phyloP scores from a whole-genome alignment of 164 flowering plant species.

The Nymphaea thermarum region DNA sequence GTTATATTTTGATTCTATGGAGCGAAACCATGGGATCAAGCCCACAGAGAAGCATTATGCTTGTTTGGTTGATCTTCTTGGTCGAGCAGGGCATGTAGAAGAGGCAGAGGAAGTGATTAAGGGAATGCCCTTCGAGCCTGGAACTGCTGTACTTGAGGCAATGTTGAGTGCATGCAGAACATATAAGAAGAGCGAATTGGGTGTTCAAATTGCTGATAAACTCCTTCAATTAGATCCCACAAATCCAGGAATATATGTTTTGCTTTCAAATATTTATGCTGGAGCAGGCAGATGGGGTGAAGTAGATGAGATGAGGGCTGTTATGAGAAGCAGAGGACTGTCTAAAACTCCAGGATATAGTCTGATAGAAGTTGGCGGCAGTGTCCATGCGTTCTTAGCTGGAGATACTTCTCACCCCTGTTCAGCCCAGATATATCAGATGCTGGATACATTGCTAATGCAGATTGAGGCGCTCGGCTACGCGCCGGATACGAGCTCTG shows the following conservation, averaged over 20 bases:
- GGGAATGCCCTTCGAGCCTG: slow-evolving; percentile 26
- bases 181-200: slow-evolving; percentile 25
- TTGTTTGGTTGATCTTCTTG: slow-evolving; percentile 32
- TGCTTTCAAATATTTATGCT: slow-evolving; percentile 38
- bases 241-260: slow-evolving; percentile 30
- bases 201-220: slow-evolving; percentile 27
- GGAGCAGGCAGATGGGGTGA: slow-evolving; percentile 29
- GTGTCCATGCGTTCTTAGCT: slow-evolving; percentile 27
- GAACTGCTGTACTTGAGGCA: slow-evolving; percentile 23
- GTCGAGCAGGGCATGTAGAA: slow-evolving; percentile 30
- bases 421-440: slow-evolving; percentile 15
- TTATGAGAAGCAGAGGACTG: slow-evolving; percentile 29
- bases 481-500: slow-evolving; percentile 27
- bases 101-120: slow-evolving; percentile 25
- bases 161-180: slow-evolving; percentile 30
- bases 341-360: slow-evolving; percentile 37
- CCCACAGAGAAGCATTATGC: slow-evolving; percentile 33
- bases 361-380: slow-evolving; percentile 22
- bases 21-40: slow-evolving; percentile 13
- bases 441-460: slow-evolving; percentile 15
- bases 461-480: slow-evolving; percentile 26
- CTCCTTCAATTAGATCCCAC: slow-evolving; percentile 23
- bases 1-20: slow-evolving; percentile 18
- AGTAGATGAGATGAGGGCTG: slow-evolving; percentile 24
- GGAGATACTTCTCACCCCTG: slow-evolving; percentile 29